Percentiles rank a stretch among this genome's conserved stretches.
Evolutionary conservation across 2,329 filamentous ascomycete genomes (phyloP).

Genomic region (Fusarium hainanense): DNA sequence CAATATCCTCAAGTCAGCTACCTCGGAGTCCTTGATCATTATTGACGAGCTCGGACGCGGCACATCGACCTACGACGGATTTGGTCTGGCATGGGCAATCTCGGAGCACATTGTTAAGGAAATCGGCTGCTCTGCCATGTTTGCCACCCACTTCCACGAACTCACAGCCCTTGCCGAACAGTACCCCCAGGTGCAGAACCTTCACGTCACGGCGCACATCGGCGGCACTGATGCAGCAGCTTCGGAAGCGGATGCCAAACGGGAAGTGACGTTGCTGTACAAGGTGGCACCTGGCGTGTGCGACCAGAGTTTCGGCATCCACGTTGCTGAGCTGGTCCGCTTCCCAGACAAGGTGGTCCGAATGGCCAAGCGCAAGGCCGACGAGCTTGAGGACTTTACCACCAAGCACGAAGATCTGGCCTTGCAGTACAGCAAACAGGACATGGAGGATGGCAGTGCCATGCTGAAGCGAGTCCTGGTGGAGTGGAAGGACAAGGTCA

Average conservation of each 20-base stretch:
- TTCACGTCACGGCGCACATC: constrained; percentile 97
- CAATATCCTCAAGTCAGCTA: constrained; percentile 97
- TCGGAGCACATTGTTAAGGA: constrained; percentile 97
- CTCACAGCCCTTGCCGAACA: constrained; percentile 89
- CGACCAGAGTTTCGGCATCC: constrained; percentile 97
- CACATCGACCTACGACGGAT: constrained; percentile 97
- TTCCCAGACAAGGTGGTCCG: constrained; percentile 98
- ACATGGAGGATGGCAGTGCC: constrained; percentile 88
- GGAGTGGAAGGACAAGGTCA: constrained; percentile 84
- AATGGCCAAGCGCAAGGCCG: constrained; percentile 99
- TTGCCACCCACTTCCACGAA: constrained; percentile 98
- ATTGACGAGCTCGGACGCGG: constrained; percentile 97
- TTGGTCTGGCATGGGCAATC: constrained; percentile 98
- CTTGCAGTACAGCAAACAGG: constrained; percentile 77
- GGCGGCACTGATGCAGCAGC: constrained; percentile 59
- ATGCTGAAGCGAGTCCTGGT: constrained; percentile 85
- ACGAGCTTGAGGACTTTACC: constrained; percentile 96
- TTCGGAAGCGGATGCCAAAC: constrained; percentile 60
- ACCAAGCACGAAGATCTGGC: constrained; percentile 75
- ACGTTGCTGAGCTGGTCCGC: constrained; percentile 94
- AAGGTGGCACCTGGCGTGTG: constrained; percentile 96
- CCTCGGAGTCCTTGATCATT: constrained; percentile 94
- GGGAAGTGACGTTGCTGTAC: constrained; percentile 95
- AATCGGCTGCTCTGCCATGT: constrained; percentile 93
- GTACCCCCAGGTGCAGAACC: constrained; percentile 87